These are phyloP conservation scores for Zygoascus meyerae DNA, from an alignment of 1,139 yeast genomes.

Conservation along the genomic window DNA sequence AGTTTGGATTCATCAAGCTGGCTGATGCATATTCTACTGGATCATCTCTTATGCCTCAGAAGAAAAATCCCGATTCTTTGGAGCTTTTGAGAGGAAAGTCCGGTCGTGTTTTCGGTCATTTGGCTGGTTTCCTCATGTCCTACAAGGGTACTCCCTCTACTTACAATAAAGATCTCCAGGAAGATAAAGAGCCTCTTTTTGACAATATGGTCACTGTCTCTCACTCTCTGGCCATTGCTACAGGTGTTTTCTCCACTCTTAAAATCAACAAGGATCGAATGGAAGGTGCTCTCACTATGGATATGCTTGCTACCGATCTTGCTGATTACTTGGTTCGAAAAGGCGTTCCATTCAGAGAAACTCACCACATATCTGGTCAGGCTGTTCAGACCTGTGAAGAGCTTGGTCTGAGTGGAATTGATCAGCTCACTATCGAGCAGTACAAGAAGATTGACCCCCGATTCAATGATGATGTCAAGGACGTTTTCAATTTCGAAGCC, in stretches of 20 bases:
- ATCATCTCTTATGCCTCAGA: slow-evolving; percentile 97
- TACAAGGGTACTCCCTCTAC: slow-evolving; percentile 94
- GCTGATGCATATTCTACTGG: slow-evolving; percentile 99
- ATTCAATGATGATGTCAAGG: slow-evolving; percentile 73
- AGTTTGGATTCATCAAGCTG: slow-evolving; percentile 85
- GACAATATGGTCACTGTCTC: slow-evolving; percentile 87
- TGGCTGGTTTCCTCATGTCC: slow-evolving; percentile 94
- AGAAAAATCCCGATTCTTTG: slow-evolving; percentile 94
- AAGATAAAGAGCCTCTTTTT: slow-evolving; percentile 95
- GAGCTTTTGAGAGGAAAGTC: slow-evolving; percentile 94
- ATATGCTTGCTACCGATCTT: slow-evolving; percentile 96
- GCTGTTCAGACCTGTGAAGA: slow-evolving; percentile 91
- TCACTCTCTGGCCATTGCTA: slow-evolving; percentile 88
- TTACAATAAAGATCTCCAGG: slow-evolving; percentile 97
- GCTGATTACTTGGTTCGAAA: slow-evolving; percentile 96
- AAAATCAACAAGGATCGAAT: slow-evolving; percentile 64
- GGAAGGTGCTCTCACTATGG: slow-evolving; percentile 91
- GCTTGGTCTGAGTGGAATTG: slow-evolving; percentile 69
- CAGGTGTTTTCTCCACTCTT: slow-evolving; percentile 91
- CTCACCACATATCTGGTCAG: slow-evolving; percentile 97
- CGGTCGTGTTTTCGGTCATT: slow-evolving; percentile 93
- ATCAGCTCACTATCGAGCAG: slow-evolving; percentile 65
- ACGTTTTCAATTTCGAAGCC: slow-evolving; percentile 82
- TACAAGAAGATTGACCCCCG: slow-evolving; percentile 72
- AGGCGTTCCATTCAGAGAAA: slow-evolving; percentile 98